Evolutionary conservation across 1,139 yeast genomes (phyloP).

Genomic region (Lodderomyces margitis): DNA sequence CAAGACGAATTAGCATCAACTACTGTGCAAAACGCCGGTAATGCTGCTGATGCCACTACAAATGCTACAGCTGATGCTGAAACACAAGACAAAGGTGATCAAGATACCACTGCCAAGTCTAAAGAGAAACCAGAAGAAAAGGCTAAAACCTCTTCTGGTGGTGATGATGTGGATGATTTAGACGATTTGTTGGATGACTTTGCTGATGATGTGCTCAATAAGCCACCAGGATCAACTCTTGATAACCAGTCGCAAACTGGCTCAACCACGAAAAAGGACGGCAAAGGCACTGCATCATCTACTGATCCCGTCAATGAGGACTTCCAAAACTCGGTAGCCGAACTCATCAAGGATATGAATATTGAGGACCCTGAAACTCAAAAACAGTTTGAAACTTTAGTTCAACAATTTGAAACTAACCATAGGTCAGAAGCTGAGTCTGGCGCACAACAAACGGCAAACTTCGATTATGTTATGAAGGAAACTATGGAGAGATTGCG

Average conservation of each 20-base stretch:
- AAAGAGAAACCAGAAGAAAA: neutral
- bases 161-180: constrained; percentile 69
- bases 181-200: constrained; percentile 75
- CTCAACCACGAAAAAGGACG: constrained; percentile 9
- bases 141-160: constrained; percentile 15
- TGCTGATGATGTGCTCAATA: constrained; percentile 69
- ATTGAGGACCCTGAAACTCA: constrained; percentile 61
- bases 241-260: constrained; percentile 13
- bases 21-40: neutral
- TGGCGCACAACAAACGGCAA: constrained; percentile 32
- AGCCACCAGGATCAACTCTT: constrained; percentile 53
- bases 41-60: neutral
- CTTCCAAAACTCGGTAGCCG: constrained; percentile 51
- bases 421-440: constrained; percentile 37
- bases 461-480: constrained; percentile 75
- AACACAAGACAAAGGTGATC: neutral
- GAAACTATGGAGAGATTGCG: constrained; percentile 78
- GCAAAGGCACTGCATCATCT: constrained; percentile 5
- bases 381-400: constrained; percentile 50
- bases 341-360: constrained; percentile 56
- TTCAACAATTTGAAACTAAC: constrained; percentile 43
- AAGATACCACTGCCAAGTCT: neutral
- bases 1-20: constrained; percentile 1
- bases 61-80: neutral
- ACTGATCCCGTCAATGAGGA: constrained; percentile 36